Evolutionary conservation across 768 basidiomycete genomes (phyloP).

Genomic region (Suillus lakei): DNA sequence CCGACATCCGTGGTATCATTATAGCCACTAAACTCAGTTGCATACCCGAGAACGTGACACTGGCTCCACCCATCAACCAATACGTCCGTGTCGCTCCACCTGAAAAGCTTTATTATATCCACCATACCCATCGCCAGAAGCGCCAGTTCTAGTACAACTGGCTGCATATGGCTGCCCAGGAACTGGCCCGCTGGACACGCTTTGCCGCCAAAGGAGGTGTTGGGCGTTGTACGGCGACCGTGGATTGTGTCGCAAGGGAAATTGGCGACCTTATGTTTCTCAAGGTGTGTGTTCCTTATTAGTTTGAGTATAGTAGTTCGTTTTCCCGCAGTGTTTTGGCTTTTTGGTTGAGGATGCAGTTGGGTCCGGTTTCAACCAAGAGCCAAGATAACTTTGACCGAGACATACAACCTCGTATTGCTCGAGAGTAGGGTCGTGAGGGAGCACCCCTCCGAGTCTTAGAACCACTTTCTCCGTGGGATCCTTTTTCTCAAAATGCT

Average conservation of each 20-base stretch:
- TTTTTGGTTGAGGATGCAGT: neutral
- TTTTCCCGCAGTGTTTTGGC: conserved; percentile 1
- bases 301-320: neutral
- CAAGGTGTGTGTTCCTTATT: conserved; percentile 51
- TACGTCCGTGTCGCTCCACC: too few species aligned
- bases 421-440: neutral
- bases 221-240: conserved; percentile 73
- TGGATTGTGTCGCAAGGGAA: conserved; percentile 77
- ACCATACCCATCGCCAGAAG: neutral
- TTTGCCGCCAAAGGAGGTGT: conserved; percentile 89
- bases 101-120: neutral
- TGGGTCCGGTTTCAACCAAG: neutral
- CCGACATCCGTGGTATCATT: neutral
- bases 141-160: neutral
- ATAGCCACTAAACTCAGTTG: neutral
- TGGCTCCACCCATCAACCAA: conserved; percentile 1
- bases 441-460: neutral
- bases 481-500: neutral
- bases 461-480: neutral
- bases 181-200: conserved; percentile 80
- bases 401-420: neutral
- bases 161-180: conserved; percentile 63
- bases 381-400: neutral
- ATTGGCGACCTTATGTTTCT: conserved; percentile 87
- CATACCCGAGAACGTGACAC: conserved; percentile 3